Evolutionary conservation across 805 yeast genomes (phyloP), one percentile per base, ranked within the genome.

Genomic region (Saccharomycopsis malanga): DNA sequence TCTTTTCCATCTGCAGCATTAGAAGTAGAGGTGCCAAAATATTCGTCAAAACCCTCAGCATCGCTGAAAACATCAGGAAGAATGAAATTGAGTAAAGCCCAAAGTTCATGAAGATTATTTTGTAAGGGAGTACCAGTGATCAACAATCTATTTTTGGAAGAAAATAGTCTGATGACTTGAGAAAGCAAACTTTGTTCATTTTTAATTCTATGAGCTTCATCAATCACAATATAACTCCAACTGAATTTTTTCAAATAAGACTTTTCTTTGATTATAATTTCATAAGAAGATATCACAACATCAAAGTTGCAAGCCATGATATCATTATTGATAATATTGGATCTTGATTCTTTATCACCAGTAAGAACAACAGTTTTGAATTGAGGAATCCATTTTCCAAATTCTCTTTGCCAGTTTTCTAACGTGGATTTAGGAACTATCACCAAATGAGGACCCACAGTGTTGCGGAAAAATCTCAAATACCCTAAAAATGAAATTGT

Each of bases 101-200:
- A 84, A 49, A 84, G 66, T 62, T 84, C 93, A 58, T 81, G 87
- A 43, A 84, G 63, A 57, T 84, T 84, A 58, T 84, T 84, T 61
- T 84, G 93, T 50, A 84, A 66, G 6, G 93, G 93, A 1, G 93
- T 84, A 63, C 93, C 93, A 0, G 93, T 84, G 46, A 84, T 83
- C 48, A 84, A 67, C 50, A 84, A 65, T 57, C 93, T 70, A 60
- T 82, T 81, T 42, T 72, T 75, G 1, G 87, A 80, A 53, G 81
- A 78, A 58, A 83, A 82, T 66, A 81, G 71, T 57, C 93, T 69
- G 41, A 83, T 77, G 44, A 83, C 84, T 58, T 83, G 91, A 0
- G 88, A 81, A 39, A 83, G 64, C 61, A 81, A 63, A 2, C 83
- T 74, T 57, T 81, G 84, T 57, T 84, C 93, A 60, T 84, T 84